Conservation (phyloP, 345 rosid genomes). For the Rubroshorea leprosula region DNA sequence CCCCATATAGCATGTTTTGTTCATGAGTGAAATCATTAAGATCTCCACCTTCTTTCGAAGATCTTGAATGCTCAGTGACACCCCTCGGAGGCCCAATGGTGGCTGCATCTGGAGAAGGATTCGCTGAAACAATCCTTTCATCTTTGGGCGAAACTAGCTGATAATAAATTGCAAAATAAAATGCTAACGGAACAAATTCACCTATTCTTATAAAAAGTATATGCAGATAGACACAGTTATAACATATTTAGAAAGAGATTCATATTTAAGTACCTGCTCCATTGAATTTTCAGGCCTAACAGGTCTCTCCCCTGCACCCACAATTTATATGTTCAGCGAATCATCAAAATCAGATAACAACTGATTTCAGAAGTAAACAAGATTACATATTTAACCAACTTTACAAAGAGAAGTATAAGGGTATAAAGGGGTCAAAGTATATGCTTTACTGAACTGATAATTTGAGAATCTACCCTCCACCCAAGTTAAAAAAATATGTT, state of each 20-base stretch:
- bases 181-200: constrained; percentile 13
- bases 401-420: no score
- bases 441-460: background rate
- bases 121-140: constrained; percentile 51
- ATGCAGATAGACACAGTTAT: background rate
- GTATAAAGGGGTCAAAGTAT: background rate
- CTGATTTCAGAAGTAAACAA: no score
- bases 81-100: constrained; percentile 29
- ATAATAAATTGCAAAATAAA: constrained; percentile 28
- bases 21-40: constrained; percentile 27
- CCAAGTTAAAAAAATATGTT: background rate
- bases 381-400: no score
- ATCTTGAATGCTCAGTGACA: constrained; percentile 15
- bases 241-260: background rate
- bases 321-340: background rate
- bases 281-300: constrained; percentile 27
- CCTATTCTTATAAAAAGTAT: constrained; percentile 11
- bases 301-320: constrained; percentile 43
- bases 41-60: constrained; percentile 26
- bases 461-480: background rate
- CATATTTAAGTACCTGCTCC: constrained; percentile 34
- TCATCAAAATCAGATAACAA: background rate
- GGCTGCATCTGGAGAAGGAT: constrained; percentile 45
- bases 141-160: constrained; percentile 43
- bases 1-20: constrained; percentile 31